Conservation (phyloP, 129 eudicot genomes). For the Kitagawia praeruptora region DNA sequence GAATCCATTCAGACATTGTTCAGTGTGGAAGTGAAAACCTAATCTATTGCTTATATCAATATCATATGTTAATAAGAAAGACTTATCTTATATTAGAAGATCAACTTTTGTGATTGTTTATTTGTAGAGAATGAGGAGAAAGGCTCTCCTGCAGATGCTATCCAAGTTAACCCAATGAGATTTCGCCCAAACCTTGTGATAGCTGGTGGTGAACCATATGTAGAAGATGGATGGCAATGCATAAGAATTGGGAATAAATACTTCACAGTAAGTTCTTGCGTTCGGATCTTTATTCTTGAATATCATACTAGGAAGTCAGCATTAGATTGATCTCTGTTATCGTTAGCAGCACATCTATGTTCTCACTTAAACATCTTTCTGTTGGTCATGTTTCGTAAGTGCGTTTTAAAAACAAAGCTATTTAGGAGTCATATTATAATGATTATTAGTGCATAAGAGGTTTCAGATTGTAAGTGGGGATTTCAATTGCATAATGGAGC, state of each 20-base stretch:
- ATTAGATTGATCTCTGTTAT: not conserved
- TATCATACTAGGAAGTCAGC: not conserved
- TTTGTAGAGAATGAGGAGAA: conserved; percentile 30
- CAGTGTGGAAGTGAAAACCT: not conserved
- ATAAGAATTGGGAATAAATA: conserved; percentile 51
- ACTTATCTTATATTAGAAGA: not conserved
- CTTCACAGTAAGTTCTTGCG: conserved; percentile 51
- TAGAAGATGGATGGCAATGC: conserved; percentile 73
- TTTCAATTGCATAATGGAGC: not conserved
- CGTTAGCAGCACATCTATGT: not conserved
- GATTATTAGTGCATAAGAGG: not conserved
- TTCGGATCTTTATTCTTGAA: not conserved
- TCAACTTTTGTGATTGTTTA: conserved; percentile 9
- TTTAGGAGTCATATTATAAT: not conserved
- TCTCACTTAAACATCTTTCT: not conserved
- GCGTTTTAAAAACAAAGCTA: not conserved
- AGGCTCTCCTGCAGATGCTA: conserved; percentile 19
- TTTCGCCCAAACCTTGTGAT: conserved; percentile 83
- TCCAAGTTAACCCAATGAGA: conserved; percentile 51
- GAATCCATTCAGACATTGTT: not conserved
- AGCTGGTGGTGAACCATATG: conserved; percentile 75
- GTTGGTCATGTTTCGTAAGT: not conserved
- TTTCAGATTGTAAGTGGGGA: not conserved
- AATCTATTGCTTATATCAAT: not conserved
- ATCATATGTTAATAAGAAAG: not conserved